Evolutionary conservation across 2,329 filamentous ascomycete genomes (phyloP).

Genomic region (Elsinoe necatrix): DNA sequence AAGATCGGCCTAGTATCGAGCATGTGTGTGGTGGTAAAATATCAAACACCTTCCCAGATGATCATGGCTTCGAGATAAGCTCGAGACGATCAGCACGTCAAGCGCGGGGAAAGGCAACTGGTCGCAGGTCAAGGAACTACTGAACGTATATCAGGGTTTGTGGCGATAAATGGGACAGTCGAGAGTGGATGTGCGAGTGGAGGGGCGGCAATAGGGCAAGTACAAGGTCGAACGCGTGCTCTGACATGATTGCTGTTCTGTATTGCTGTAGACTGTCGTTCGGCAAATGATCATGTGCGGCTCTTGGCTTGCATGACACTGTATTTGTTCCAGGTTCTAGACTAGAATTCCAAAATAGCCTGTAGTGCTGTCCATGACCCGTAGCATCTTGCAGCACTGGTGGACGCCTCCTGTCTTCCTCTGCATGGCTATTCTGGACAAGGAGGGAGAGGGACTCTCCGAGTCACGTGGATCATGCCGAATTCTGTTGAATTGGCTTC

Average conservation of each 20-base stretch:
- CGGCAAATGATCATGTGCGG: no score
- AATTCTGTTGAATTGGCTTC: not conserved
- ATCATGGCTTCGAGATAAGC: slow-evolving; percentile 13
- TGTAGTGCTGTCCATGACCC: not conserved
- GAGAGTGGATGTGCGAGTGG: not conserved
- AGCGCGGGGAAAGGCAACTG: not conserved
- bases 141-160: not conserved
- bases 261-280: no score
- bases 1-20: not conserved
- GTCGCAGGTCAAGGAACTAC: not conserved
- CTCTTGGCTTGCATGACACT: not conserved
- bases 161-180: not conserved
- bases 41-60: slow-evolving; percentile 12
- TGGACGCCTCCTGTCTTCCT: not conserved
- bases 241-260: no score
- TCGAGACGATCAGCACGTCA: slow-evolving; percentile 3
- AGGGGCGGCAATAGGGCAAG: no score
- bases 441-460: not conserved
- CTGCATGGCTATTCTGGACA: not conserved
- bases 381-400: not conserved
- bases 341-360: not conserved
- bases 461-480: not conserved
- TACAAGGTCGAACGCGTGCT: no score
- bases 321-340: not conserved
- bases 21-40: slow-evolving; percentile 4